Evolutionary conservation across 2,329 filamentous ascomycete genomes (phyloP).

Genomic region (Simplicillium aogashimaense): DNA sequence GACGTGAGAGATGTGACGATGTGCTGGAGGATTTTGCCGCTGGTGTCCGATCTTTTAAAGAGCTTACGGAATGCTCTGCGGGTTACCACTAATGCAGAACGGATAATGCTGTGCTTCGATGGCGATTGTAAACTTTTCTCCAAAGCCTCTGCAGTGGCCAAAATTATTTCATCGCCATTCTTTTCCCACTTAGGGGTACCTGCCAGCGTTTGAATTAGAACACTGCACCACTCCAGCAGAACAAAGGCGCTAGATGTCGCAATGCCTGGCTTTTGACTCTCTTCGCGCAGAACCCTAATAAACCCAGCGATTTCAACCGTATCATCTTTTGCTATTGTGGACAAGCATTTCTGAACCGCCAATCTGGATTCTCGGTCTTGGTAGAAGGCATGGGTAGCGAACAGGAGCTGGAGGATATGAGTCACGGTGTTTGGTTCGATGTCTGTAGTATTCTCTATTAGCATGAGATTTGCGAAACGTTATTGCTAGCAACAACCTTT

Average conservation of each 20-base stretch:
- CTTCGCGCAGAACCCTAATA: constrained; percentile 55
- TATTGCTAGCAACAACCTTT: constrained; percentile 30
- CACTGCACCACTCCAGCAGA: constrained; percentile 78
- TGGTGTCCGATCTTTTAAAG: constrained; percentile 46
- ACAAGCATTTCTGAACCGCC: constrained; percentile 73
- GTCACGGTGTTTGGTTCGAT: constrained; percentile 20
- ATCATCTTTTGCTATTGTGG: constrained; percentile 56
- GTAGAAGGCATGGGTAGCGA: constrained; percentile 82
- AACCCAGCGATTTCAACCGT: constrained; percentile 36
- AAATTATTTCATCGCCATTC: constrained; percentile 55
- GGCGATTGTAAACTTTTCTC: constrained; percentile 66
- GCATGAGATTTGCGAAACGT: too few relatives aligned
- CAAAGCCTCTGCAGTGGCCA: constrained; percentile 61
- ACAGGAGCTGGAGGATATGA: constrained; percentile 59
- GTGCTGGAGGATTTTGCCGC: constrained; percentile 50
- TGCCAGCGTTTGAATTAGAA: constrained; percentile 64
- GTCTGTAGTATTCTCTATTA: constrained; percentile 19
- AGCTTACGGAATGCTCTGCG: constrained; percentile 70
- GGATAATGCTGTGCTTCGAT: constrained; percentile 53
- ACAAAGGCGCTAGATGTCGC: constrained; percentile 78
- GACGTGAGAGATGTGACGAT: constrained; percentile 58
- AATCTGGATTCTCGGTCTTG: constrained; percentile 74
- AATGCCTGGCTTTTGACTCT: constrained; percentile 68
- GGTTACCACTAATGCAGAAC: constrained; percentile 68
- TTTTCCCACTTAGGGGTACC: constrained; percentile 52